Percentiles rank a stretch among this genome's conserved stretches.
phyloP scores from a whole-genome alignment of 257 asterid species.

The Nicotiana sylvestris region DNA sequence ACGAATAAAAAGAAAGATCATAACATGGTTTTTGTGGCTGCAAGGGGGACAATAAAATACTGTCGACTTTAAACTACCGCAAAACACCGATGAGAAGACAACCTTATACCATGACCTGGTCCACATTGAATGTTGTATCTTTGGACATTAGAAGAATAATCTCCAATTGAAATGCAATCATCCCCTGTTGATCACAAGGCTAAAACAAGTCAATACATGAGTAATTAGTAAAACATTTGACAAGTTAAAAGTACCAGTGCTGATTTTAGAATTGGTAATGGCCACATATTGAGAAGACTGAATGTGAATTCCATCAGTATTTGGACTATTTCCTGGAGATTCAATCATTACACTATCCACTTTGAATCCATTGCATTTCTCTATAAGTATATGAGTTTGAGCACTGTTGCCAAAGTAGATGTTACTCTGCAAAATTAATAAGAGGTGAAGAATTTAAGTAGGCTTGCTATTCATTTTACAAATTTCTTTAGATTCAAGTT shows the following conservation, averaged over 20 bases:
- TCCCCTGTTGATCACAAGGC: slow-evolving; percentile 39
- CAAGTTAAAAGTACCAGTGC: slow-evolving; percentile 32
- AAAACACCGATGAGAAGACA: background rate
- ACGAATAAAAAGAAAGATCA: too few relatives aligned
- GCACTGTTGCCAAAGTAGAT: slow-evolving; percentile 44
- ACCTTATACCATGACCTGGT: slow-evolving; percentile 93
- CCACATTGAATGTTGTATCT: slow-evolving; percentile 51
- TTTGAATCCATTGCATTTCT: slow-evolving; percentile 30
- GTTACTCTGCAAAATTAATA: slow-evolving; percentile 39
- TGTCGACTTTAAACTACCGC: background rate
- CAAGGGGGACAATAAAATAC: background rate
- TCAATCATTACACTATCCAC: slow-evolving; percentile 37
- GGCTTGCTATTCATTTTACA: too few relatives aligned
- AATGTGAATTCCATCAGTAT: slow-evolving; percentile 82
- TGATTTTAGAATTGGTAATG: slow-evolving; percentile 41
- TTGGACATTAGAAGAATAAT: slow-evolving; percentile 38
- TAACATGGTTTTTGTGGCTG: background rate
- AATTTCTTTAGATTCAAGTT: too few relatives aligned
- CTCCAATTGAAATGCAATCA: slow-evolving; percentile 80
- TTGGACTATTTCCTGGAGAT: slow-evolving; percentile 66
- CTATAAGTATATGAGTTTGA: slow-evolving; percentile 52
- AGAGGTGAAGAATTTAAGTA: too few relatives aligned
- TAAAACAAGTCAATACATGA: background rate
- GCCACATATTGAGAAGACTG: slow-evolving; percentile 40
- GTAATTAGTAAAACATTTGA: background rate